phyloP scores from a whole-genome alignment of 164 flowering plant species.

The Vitis riparia region DNA sequence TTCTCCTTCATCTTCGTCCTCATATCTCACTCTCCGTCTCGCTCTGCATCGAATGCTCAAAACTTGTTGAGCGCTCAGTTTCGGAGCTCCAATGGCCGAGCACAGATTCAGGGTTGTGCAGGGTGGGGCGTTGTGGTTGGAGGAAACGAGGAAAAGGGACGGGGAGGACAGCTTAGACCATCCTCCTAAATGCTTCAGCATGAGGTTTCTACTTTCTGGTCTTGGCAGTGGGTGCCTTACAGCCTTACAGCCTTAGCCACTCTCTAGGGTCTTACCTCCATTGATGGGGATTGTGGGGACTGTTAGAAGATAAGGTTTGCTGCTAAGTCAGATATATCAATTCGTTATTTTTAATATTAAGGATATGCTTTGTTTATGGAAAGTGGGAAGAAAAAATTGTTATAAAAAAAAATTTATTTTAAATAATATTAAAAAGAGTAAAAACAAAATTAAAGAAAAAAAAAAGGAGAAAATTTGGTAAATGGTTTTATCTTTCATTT shows the following conservation, averaged over 20 bases:
- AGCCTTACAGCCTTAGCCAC: not conserved
- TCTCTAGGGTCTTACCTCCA: too few relatives aligned
- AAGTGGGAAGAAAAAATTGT: too few relatives aligned
- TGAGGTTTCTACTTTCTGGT: not conserved
- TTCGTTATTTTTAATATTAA: too few relatives aligned
- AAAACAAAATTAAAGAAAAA: too few relatives aligned
- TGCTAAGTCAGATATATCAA: too few relatives aligned
- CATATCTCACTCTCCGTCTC: slow-evolving; percentile 51
- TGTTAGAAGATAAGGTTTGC: too few relatives aligned
- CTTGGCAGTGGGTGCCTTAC: not conserved
- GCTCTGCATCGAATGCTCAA: slow-evolving; percentile 14
- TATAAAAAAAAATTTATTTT: too few relatives aligned
- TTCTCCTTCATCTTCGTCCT: slow-evolving; percentile 37
- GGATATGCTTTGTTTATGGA: too few relatives aligned
- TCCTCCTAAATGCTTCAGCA: slow-evolving; percentile 3
- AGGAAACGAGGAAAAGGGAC: not conserved
- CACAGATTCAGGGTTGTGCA: not conserved
- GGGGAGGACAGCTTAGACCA: slow-evolving; percentile 5
- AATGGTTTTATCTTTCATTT: too few relatives aligned
- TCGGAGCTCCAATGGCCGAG: not conserved
- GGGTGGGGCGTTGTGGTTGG: not conserved
- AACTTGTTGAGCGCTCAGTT: not conserved
- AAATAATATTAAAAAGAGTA: too few relatives aligned
- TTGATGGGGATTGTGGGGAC: too few relatives aligned
- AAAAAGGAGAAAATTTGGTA: too few relatives aligned